These are phyloP conservation scores for Trichoderma orchidacearum DNA, from an alignment of 495 filamentous ascomycete genomes.

Conservation along the genomic window DNA sequence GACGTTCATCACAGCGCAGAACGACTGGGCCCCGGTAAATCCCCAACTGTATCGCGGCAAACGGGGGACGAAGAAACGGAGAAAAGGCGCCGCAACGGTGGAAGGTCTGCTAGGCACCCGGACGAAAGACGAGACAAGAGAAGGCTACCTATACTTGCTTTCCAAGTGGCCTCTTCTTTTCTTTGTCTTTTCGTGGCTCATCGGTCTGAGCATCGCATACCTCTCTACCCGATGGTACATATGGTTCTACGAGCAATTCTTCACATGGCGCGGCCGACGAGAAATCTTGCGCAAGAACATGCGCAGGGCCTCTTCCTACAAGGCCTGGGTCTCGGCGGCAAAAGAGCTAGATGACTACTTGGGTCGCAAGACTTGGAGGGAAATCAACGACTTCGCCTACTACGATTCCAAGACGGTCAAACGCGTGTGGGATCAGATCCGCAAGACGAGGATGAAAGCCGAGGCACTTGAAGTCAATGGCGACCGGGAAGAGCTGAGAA, in stretches of 20 bases:
- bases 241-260: constrained; percentile 66
- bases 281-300: constrained; percentile 56
- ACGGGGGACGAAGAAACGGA: constrained; percentile 12
- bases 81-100: constrained; percentile 8
- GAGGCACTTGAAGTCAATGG: constrained; percentile 34
- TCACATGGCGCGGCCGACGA: constrained; percentile 61
- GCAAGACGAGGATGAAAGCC: constrained; percentile 37
- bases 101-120: constrained; percentile 26
- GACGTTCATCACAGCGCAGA: constrained; percentile 55
- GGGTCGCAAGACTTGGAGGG: constrained; percentile 77
- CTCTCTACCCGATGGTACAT: constrained; percentile 78
- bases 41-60: constrained; percentile 42
- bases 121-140: constrained; percentile 80
- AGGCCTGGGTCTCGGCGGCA: constrained; percentile 69
- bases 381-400: constrained; percentile 81
- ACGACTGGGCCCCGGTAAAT: constrained; percentile 74
- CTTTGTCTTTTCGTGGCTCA: constrained; percentile 66
- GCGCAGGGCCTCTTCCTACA: constrained; percentile 55
- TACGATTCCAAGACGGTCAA: constrained; percentile 77
- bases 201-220: constrained; percentile 55
- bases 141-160: constrained; percentile 77
- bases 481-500: constrained; percentile 8
- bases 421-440: constrained; percentile 62
- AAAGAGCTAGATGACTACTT: constrained; percentile 68
- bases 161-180: constrained; percentile 85